Evolutionary conservation across 2,329 filamentous ascomycete genomes (phyloP), one percentile per base, ranked within the genome.

Genomic region (Teratosphaeria nubilosa): DNA sequence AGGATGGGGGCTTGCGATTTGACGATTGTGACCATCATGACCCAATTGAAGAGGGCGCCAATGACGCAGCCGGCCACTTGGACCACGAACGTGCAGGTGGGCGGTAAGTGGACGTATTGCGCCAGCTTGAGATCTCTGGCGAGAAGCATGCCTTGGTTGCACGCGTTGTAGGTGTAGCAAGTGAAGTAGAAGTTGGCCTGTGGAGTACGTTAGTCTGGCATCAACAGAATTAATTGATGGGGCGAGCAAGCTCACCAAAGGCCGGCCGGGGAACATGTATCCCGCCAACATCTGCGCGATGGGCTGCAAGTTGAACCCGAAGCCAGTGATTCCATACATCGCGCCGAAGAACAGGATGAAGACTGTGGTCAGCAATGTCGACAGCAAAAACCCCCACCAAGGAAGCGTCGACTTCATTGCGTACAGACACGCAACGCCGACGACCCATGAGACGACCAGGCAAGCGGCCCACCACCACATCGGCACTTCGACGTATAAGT

Each of bases 261-360:
- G 22, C 14, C 24, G 61, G 3, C 71, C 71, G 14, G 73, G 77
- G 56, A 75, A 72, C 58, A 81, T 68, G 34, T 79, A 77, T 22
- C 77, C 79, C 3, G 73, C 78, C 24, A 81, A 65, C 72, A 80
- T 76, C 64, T 81, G 77, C 10, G 74, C 71, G 31, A 76, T 69
- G 5, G 72, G 70, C 58, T 77, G 72, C 25, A 73, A 65, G 59
- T 69, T 72, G 52, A 75, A 74, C 13, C 7, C 16, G 62, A 78
- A 76, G 1, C 75, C 75, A 34, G 62, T 66, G 58, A 69, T 63
- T 2, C 61, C 68, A 11, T 54, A 56, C 51, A 68, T 65, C 2
- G 65, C 65, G 1, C 68, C 67, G 34, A 70, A 68, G 63, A 70
- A 69, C 1, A 70, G 60, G 3, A 65, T 63, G 53, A 62, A 67